A percentile compares a stretch with the other conserved stretches of the same genome.
These are phyloP conservation scores for Aspergillus funiculosus DNA, from an alignment of 495 filamentous ascomycete species.

Conservation along the genomic window DNA sequence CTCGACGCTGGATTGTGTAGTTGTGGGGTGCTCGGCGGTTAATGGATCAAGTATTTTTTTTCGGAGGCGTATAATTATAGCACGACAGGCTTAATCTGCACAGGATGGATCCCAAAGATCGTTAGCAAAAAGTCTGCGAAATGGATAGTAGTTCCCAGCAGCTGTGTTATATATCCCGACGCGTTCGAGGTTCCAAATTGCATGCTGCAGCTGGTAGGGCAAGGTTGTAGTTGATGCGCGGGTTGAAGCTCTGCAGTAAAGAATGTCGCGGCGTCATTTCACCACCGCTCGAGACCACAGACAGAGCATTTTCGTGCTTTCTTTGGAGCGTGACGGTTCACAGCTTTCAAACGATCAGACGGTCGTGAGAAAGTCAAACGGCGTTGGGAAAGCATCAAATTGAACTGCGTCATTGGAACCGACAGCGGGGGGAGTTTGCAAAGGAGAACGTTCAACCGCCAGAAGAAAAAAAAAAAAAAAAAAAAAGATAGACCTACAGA, in stretches of 20 bases:
- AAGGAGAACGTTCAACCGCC: background rate
- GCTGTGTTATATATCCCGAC: too few relatives aligned
- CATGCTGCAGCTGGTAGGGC: too few relatives aligned
- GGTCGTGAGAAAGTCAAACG: background rate
- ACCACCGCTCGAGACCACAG: too few relatives aligned
- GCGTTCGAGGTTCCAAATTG: too few relatives aligned
- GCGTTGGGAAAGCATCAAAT: background rate
- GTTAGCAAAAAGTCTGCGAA: too few relatives aligned
- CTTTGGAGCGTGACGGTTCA: background rate
- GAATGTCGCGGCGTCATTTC: too few relatives aligned
- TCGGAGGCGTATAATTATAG: background rate
- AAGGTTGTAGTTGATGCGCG: too few relatives aligned
- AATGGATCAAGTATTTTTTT: too few relatives aligned
- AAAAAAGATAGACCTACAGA: conserved; percentile 6
- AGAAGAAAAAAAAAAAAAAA: background rate
- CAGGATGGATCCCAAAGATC: too few relatives aligned
- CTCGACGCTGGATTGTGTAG: background rate
- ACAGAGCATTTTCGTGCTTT: background rate
- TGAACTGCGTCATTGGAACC: conserved; percentile 17
- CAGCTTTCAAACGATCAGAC: conserved; percentile 4
- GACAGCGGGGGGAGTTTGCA: conserved; percentile 4
- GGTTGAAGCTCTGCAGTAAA: too few relatives aligned
- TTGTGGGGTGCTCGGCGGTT: background rate
- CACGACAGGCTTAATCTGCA: too few relatives aligned
- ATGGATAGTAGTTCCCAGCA: too few relatives aligned